Conservation (phyloP, 345 rosid species). For the Sonneratia alba region DNA sequence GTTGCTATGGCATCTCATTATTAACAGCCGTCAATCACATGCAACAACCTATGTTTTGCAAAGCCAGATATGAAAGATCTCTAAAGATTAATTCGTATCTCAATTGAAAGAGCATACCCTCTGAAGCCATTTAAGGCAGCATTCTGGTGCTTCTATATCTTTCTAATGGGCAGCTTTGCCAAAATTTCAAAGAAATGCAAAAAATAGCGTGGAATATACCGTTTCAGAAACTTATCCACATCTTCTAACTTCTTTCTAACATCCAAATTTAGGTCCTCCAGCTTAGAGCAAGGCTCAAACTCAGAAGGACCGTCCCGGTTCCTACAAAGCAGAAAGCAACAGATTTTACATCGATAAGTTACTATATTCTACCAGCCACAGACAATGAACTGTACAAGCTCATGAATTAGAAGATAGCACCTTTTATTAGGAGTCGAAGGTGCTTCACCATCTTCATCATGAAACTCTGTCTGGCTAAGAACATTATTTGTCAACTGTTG, state of each 20-base stretch:
- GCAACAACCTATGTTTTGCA: neutral
- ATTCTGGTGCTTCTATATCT: neutral
- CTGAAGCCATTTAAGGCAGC: neutral
- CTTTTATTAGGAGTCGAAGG: conserved; percentile 29
- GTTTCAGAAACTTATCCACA: conserved; percentile 21
- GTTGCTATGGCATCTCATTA: neutral
- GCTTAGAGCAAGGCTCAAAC: conserved; percentile 68
- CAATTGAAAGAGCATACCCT: neutral
- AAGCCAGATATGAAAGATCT: neutral
- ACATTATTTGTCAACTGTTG: conserved; percentile 14
- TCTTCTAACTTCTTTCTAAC: conserved; percentile 37
- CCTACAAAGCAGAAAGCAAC: conserved; percentile 16
- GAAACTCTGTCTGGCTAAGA: conserved; percentile 20
- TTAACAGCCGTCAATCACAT: neutral
- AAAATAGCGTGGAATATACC: conserved; percentile 19
- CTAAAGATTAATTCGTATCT: neutral
- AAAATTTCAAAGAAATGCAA: conserved; percentile 1
- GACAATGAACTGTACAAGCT: neutral
- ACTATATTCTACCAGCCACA: neutral
- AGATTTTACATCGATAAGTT: neutral
- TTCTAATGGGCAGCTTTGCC: neutral
- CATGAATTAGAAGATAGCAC: conserved; percentile 18
- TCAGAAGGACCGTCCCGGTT: conserved; percentile 38
- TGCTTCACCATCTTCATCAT: conserved; percentile 23
- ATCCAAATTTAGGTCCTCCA: conserved; percentile 65